Percentiles rank a stretch among this genome's conserved stretches.
These are phyloP conservation scores for Boletus insuetus DNA, from an alignment of 768 basidiomycete species.

Conservation along the genomic window DNA sequence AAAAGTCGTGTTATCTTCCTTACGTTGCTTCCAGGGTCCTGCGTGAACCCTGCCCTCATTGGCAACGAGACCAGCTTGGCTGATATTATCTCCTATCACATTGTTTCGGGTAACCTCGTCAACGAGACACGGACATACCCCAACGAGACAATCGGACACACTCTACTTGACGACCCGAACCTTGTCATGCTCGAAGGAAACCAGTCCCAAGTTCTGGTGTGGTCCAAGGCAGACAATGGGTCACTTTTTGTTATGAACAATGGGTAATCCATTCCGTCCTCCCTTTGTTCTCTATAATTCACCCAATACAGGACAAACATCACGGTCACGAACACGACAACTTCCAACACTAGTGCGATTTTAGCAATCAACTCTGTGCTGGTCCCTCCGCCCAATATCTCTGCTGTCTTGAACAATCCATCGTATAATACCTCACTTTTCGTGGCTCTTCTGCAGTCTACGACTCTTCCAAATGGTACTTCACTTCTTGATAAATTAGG, in stretches of 20 bases:
- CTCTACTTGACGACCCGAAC: conserved; percentile 50
- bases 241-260: conserved; percentile 50
- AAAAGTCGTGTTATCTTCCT: neutral
- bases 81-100: conserved; percentile 54
- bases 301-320: conserved; percentile 28
- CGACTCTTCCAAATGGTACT: conserved; percentile 25
- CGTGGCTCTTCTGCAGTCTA: conserved; percentile 7
- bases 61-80: conserved; percentile 38
- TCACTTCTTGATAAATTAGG: conserved; percentile 30
- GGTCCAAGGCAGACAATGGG: conserved; percentile 38
- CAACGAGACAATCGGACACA: conserved; percentile 61
- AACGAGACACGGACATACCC: conserved; percentile 45
- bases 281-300: neutral
- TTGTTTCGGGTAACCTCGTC: conserved; percentile 51
- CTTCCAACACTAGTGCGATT: conserved; percentile 41
- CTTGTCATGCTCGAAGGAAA: conserved; percentile 57
- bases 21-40: conserved; percentile 9
- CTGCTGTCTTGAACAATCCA: conserved; percentile 35
- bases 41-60: conserved; percentile 1
- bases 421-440: conserved; percentile 42
- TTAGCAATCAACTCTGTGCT: conserved; percentile 52
- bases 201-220: conserved; percentile 53
- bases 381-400: conserved; percentile 47
- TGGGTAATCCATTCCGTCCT: conserved; percentile 29
- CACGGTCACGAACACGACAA: conserved; percentile 38